Conservation (phyloP, 495 filamentous ascomycete genomes). For the Tuber indicum region DNA sequence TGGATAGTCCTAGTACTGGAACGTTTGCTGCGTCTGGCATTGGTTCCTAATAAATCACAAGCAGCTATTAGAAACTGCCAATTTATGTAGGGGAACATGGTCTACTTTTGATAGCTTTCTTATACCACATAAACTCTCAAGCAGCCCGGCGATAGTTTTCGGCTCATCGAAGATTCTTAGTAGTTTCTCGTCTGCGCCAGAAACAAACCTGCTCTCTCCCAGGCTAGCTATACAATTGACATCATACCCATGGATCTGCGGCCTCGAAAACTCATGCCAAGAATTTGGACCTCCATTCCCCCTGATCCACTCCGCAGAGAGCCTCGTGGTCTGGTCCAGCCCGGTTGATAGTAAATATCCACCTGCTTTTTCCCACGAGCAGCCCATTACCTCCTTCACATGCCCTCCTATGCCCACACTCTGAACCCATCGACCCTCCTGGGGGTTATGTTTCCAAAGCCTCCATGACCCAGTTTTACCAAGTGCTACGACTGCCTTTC, state of each 20-base stretch:
- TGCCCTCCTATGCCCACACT: slow-evolving; percentile 75
- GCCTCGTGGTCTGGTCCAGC: slow-evolving; percentile 87
- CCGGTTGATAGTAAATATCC: slow-evolving; percentile 81
- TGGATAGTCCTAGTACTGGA: slow-evolving; percentile 90
- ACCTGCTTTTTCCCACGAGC: slow-evolving; percentile 78
- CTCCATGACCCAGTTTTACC: slow-evolving; percentile 93
- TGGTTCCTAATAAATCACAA: slow-evolving; percentile 34
- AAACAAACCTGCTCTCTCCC: slow-evolving; percentile 66
- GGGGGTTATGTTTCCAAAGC: slow-evolving; percentile 58
- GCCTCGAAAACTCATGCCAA: slow-evolving; percentile 94
- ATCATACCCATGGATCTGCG: slow-evolving; percentile 97
- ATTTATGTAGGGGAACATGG: neutral
- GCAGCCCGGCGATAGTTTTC: slow-evolving; percentile 66
- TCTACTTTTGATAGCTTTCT: slow-evolving; percentile 36
- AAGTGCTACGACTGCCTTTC: slow-evolving; percentile 65
- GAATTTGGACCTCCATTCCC: slow-evolving; percentile 45
- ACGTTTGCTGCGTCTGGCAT: slow-evolving; percentile 86
- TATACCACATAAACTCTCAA: slow-evolving; percentile 63
- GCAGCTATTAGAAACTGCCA: slow-evolving; percentile 13
- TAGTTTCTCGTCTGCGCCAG: slow-evolving; percentile 97
- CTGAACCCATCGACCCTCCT: slow-evolving; percentile 65
- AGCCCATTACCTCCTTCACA: slow-evolving; percentile 65
- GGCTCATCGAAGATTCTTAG: slow-evolving; percentile 91
- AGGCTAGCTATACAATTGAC: slow-evolving; percentile 85
- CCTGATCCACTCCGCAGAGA: slow-evolving; percentile 76